Conservation (phyloP, 2,329 filamentous ascomycete genomes). For the Claviceps sp. region DNA sequence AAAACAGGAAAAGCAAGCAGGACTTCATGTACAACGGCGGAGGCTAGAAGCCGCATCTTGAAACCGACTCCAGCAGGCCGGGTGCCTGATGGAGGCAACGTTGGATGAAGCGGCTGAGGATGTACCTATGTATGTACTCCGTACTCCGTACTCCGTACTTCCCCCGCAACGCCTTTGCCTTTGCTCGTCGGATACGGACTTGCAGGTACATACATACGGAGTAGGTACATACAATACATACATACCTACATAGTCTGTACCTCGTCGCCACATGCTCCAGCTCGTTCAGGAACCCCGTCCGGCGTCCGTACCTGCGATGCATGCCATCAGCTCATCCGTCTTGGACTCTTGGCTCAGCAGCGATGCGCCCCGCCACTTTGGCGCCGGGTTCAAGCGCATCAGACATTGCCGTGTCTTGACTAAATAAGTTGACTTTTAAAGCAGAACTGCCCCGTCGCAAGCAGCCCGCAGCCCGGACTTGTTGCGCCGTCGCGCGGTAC, state of each 20-base stretch:
- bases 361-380: neutral
- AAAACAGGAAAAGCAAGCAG: no score
- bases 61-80: no score
- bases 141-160: no score
- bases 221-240: neutral
- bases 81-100: no score
- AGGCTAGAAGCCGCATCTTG: no score
- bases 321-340: conserved; percentile 1
- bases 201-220: neutral
- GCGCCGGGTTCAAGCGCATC: neutral
- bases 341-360: neutral
- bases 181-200: neutral
- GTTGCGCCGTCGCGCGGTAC: no score
- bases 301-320: conserved; percentile 5
- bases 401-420: neutral
- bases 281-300: conserved; percentile 1
- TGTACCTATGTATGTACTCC: no score
- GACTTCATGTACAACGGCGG: no score
- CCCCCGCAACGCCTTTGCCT: no score
- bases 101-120: no score
- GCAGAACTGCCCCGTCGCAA: neutral
- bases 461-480: neutral
- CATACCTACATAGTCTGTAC: neutral
- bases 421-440: neutral
- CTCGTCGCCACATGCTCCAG: neutral